phyloP scores from a whole-genome alignment of 2,329 filamentous ascomycete species.

The Apiospora aurea region DNA sequence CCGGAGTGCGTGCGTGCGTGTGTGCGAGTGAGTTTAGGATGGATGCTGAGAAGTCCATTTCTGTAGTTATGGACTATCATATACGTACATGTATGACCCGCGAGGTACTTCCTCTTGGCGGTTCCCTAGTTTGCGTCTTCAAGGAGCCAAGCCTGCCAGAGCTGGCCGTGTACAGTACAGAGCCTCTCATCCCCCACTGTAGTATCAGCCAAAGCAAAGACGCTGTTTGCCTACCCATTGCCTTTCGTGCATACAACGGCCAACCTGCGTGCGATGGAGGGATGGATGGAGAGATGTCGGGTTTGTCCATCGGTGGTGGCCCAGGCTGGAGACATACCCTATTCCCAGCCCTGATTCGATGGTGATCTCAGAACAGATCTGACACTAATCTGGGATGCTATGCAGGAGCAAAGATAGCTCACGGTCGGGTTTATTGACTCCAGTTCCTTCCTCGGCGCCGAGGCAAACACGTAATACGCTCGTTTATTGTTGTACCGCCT shows the following conservation, averaged over 20 bases:
- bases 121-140: too few species aligned
- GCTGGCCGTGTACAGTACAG: background rate
- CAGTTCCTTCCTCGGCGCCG: background rate
- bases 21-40: too few species aligned
- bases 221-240: background rate
- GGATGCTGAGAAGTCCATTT: too few species aligned
- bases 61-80: too few species aligned
- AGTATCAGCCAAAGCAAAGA: background rate
- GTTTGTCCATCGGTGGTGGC: background rate
- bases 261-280: background rate
- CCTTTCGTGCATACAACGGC: background rate
- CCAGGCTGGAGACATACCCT: background rate
- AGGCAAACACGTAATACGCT: background rate
- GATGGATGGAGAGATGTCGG: background rate
- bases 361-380: conserved; percentile 12
- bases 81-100: too few species aligned
- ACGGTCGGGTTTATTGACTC: background rate
- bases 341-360: background rate
- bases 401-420: conserved; percentile 3
- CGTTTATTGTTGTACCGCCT: background rate
- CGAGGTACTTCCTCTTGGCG: too few species aligned
- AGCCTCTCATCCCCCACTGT: background rate
- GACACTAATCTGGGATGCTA: conserved; percentile 7
- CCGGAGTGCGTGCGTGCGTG: background rate
- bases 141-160: background rate